Percentiles rank a stretch among this genome's conserved stretches.
phyloP scores from a whole-genome alignment of 2,329 filamentous ascomycete species.

The Aureobasidium zeae region DNA sequence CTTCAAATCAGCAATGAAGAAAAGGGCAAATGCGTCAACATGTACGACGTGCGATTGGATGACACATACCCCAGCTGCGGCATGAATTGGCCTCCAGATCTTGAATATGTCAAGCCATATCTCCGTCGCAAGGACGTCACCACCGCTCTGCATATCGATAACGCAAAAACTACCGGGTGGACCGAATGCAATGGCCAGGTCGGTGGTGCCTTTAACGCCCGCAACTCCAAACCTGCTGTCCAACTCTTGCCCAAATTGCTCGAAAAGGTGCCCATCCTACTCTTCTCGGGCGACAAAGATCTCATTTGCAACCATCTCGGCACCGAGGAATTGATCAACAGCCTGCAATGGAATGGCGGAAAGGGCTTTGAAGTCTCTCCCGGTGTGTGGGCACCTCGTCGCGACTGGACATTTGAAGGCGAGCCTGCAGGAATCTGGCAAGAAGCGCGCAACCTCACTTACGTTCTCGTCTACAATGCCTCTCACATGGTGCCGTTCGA shows the following conservation, averaged over 20 bases:
- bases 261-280: constrained; percentile 63
- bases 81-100: constrained; percentile 95
- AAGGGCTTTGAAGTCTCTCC: constrained; percentile 83
- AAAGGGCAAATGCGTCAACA: constrained; percentile 66
- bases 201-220: constrained; percentile 57
- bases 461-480: constrained; percentile 88
- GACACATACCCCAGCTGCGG: constrained; percentile 79
- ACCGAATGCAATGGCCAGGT: constrained; percentile 79
- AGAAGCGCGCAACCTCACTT: constrained; percentile 87
- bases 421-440: constrained; percentile 87
- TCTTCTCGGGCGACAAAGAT: constrained; percentile 91
- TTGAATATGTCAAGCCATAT: constrained; percentile 69
- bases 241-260: constrained; percentile 69
- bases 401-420: constrained; percentile 88
- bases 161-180: constrained; percentile 80
- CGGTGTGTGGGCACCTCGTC: constrained; percentile 83
- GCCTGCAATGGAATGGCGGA: constrained; percentile 83
- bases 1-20: constrained; percentile 53
- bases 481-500: constrained; percentile 99
- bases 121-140: constrained; percentile 72
- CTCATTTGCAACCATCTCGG: constrained; percentile 96
- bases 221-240: constrained; percentile 63
- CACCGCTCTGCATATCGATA: constrained; percentile 70
- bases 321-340: constrained; percentile 82
- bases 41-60: constrained; percentile 88